Conservation (phyloP, 2,329 filamentous ascomycete genomes). For the Colletotrichum paranaense region DNA sequence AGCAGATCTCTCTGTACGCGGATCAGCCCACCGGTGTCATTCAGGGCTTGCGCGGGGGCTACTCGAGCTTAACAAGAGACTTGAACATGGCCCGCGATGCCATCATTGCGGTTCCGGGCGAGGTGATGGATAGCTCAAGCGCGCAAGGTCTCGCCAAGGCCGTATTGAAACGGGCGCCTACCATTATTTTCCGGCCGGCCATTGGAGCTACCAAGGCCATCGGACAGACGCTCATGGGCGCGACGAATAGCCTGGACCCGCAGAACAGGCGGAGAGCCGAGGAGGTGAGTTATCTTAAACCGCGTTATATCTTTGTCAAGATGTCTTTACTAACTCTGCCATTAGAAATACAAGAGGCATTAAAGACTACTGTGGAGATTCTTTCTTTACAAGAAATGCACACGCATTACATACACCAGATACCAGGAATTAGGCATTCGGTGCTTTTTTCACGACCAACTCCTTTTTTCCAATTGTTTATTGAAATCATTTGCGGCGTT, state of each 20-base stretch:
- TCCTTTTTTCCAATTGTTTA: background rate
- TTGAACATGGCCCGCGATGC: constrained; percentile 89
- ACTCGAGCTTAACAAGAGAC: constrained; percentile 85
- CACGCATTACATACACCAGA: constrained; percentile 11
- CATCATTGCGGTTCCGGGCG: constrained; percentile 92
- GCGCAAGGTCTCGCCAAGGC: constrained; percentile 84
- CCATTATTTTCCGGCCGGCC: constrained; percentile 89
- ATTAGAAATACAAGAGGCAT: constrained; percentile 62
- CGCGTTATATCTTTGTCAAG: background rate
- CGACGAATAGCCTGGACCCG: constrained; percentile 90
- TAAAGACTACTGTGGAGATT: constrained; percentile 36
- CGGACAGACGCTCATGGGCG: constrained; percentile 89
- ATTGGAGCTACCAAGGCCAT: constrained; percentile 91
- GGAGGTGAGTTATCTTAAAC: constrained; percentile 77
- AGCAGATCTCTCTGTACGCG: constrained; percentile 90
- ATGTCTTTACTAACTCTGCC: constrained; percentile 28
- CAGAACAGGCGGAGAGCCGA: constrained; percentile 83
- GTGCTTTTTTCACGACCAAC: background rate
- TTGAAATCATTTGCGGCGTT: background rate
- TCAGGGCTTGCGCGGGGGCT: constrained; percentile 86
- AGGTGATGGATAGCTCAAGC: constrained; percentile 87
- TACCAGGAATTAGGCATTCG: constrained; percentile 1
- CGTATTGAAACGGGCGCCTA: constrained; percentile 86
- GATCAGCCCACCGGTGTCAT: constrained; percentile 92
- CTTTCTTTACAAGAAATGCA: background rate